A percentile compares a stretch with the other conserved stretches of the same genome.
Evolutionary conservation across 768 basidiomycete genomes (phyloP).

Genomic region (Panaeolus cyanescens): DNA sequence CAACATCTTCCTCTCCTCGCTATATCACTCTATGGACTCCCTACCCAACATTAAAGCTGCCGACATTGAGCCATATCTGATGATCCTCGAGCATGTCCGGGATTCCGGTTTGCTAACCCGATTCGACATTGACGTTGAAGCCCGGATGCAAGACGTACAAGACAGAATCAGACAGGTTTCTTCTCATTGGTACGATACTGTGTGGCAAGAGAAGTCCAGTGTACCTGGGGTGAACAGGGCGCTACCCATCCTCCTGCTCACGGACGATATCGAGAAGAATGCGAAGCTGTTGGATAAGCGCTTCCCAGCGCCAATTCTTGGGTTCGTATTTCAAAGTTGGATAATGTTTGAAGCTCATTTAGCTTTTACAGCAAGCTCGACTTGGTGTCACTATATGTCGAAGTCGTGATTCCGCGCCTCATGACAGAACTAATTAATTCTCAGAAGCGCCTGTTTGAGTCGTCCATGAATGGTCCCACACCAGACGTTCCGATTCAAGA

Average conservation of each 20-base stretch:
- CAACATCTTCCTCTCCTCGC: conserved; percentile 81
- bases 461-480: conserved; percentile 84
- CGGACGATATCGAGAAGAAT: conserved; percentile 86
- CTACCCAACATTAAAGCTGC: conserved; percentile 73
- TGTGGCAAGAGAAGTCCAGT: conserved; percentile 62
- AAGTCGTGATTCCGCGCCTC: conserved; percentile 64
- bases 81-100: conserved; percentile 70
- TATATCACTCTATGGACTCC: conserved; percentile 83
- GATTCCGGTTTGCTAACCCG: conserved; percentile 71
- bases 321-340: conserved; percentile 40
- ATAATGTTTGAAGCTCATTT: conserved; percentile 5
- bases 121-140: conserved; percentile 71
- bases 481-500: conserved; percentile 90
- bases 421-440: conserved; percentile 67
- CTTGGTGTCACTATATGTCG: conserved; percentile 74
- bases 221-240: conserved; percentile 82
- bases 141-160: conserved; percentile 68
- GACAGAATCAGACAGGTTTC: conserved; percentile 63
- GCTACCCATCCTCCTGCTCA: conserved; percentile 79
- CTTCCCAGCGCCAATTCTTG: conserved; percentile 82
- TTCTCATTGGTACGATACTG: conserved; percentile 60
- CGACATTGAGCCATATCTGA: conserved; percentile 65
- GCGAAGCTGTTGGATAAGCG: conserved; percentile 84
- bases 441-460: conserved; percentile 76
- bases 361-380: conserved; percentile 58